Base-by-base conservation (phyloP, 176 grass and related monocot species). In the Lolium rigidum region DNA sequence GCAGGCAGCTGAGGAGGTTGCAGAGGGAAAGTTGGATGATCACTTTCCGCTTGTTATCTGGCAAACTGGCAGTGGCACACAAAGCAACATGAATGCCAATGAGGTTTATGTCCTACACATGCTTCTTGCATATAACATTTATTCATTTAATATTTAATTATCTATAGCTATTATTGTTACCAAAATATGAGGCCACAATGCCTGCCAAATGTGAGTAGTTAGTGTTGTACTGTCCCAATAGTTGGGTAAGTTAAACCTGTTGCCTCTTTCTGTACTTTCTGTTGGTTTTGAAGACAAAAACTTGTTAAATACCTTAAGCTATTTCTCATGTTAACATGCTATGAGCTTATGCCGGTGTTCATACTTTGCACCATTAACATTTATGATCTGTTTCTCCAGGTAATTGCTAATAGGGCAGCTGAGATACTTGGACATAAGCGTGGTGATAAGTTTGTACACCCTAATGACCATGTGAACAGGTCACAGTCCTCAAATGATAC, bases 61-160 rank as follows among this genome's bases (percentile, higher is more conserved):
- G 97, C 97, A 99, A 88, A 99, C 97, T 87, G 97, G 97, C 50
- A 99, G 97, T 55, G 97, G 97, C 31, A 99, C 97, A 24, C 97
- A 99, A 83, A 99, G 97, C 92, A 99, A 99, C 90, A 99, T 99
- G 97, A 99, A 99, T 71, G 97, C 97, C 49, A 99, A 99, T 73
- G 97, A 96, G 97, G 97, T 98, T 80, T 73, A 22, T 86, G 47
- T 70, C 18, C 64, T 79, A 80, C 18, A 25, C 59, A 77, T 63
- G 31, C 54, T 77, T 78, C 44, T 82, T 61, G 12, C n/a, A 35
- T 70, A 6, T 17, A 52, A 43, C 52, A 6, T 82, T n/a, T 46
- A 14, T 46, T 88, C 21, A 1, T 78, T 41, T 46, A 14, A 13
- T 88, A 46, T 62, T 55, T 70, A 64, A 76, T 57, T 28, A 68